Evolutionary conservation across 2,329 filamentous ascomycete species (phyloP).

Genomic region (Cryphonectria carpinicola): DNA sequence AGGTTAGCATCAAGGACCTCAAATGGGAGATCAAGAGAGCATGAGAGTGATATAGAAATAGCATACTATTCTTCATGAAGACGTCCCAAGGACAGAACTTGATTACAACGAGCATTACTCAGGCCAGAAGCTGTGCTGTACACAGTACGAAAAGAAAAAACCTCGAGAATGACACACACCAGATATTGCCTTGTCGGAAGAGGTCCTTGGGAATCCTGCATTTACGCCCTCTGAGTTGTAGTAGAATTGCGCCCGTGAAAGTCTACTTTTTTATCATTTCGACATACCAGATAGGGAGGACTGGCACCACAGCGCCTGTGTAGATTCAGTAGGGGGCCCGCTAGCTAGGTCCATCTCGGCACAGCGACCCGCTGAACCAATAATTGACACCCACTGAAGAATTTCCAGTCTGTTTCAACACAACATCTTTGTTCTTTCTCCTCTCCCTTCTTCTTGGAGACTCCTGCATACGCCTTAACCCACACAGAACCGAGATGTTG

Average conservation of each 20-base stretch:
- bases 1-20: conserved; percentile 89
- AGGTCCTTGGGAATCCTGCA: background rate
- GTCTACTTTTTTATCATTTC: background rate
- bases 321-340: background rate
- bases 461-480: background rate
- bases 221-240: background rate
- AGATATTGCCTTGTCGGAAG: background rate
- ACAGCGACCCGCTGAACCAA: background rate
- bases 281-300: background rate
- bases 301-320: background rate
- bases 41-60: conserved; percentile 39
- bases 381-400: background rate
- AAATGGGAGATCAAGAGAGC: conserved; percentile 83
- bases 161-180: background rate
- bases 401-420: background rate
- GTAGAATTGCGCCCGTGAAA: background rate
- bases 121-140: background rate
- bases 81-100: background rate
- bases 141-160: background rate
- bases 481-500: conserved; percentile 16
- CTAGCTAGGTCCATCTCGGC: background rate
- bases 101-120: background rate
- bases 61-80: background rate
- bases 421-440: background rate
- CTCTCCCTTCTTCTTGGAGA: too few species aligned